phyloP scores from a whole-genome alignment of 2,329 filamentous ascomycete genomes.

The Herpotrichia juniperi region DNA sequence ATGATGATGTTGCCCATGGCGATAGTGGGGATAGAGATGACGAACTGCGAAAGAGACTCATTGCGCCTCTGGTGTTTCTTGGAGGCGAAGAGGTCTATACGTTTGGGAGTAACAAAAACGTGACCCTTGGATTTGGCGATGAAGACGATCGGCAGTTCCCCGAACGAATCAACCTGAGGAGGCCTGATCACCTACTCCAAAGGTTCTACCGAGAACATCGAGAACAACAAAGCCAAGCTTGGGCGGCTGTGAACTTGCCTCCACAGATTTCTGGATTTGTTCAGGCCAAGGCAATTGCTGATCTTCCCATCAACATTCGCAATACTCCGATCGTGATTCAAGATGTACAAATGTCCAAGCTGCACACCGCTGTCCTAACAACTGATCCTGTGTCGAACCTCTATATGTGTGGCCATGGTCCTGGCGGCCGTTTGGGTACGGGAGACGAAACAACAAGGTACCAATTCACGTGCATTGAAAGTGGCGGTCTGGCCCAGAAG shows the following conservation, averaged over 20 bases:
- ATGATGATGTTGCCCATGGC: conserved; percentile 53
- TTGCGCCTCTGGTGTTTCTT: conserved; percentile 46
- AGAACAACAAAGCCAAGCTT: conserved; percentile 50
- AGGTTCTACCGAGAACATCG: conserved; percentile 75
- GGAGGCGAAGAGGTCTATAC: conserved; percentile 86
- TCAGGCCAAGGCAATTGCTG: conserved; percentile 50
- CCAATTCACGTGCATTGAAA: conserved; percentile 81
- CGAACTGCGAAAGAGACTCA: conserved; percentile 27
- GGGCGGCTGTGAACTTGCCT: conserved; percentile 43
- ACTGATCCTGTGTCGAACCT: conserved; percentile 87
- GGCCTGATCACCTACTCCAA: conserved; percentile 77
- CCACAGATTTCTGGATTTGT: conserved; percentile 25
- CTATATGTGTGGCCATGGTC: conserved; percentile 90
- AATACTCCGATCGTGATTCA: conserved; percentile 76
- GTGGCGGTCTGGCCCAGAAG: conserved; percentile 73
- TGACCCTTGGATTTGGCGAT: conserved; percentile 92
- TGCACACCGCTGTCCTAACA: conserved; percentile 89
- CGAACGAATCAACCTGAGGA: conserved; percentile 77
- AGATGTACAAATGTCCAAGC: conserved; percentile 85
- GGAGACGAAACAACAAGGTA: conserved; percentile 92
- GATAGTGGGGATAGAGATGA: conserved; percentile 52
- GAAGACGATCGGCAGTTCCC: conserved; percentile 94
- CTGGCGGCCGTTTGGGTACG: conserved; percentile 85
- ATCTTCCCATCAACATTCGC: conserved; percentile 74
- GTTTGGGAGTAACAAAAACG: conserved; percentile 96